Percentiles rank a stretch among this genome's conserved stretches.
Evolutionary conservation across 371 early-diverging fungal species (phyloP).

Genomic region (Lichtheimia hyalospora): DNA sequence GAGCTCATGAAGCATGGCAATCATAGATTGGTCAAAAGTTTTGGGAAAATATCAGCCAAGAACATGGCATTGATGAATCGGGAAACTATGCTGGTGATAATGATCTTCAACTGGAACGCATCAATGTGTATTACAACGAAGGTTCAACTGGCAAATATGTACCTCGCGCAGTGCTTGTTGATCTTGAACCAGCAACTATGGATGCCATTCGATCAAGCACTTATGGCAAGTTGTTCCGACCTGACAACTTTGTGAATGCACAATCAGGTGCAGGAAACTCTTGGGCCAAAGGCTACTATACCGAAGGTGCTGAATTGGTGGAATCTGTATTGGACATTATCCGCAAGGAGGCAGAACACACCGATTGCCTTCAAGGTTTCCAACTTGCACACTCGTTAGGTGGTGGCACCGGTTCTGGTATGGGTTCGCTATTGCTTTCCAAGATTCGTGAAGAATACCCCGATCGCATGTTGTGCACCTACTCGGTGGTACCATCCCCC

Average conservation of each 20-base stretch:
- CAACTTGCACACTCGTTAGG: constrained; percentile 88
- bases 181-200: constrained; percentile 99
- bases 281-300: constrained; percentile 94
- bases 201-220: constrained; percentile 83
- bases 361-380: constrained; percentile 89
- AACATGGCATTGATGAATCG: constrained; percentile 86
- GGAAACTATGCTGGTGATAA: constrained; percentile 84
- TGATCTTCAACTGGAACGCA: constrained; percentile 91
- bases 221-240: constrained; percentile 77
- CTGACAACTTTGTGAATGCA: constrained; percentile 88
- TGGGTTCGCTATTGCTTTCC: constrained; percentile 83
- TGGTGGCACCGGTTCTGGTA: constrained; percentile 89
- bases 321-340: constrained; percentile 82
- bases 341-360: constrained; percentile 83
- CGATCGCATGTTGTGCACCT: constrained; percentile 91
- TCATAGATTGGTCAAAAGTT: constrained; percentile 82
- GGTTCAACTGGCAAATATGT: constrained; percentile 81
- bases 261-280: constrained; percentile 92
- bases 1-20: constrained; percentile 59
- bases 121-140: constrained; percentile 98
- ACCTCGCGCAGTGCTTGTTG: constrained; percentile 96
- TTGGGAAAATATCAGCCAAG: constrained; percentile 93
- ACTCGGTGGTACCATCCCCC: constrained; percentile 95
- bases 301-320: constrained; percentile 89
- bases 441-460: constrained; percentile 94